Conservation (phyloP, 2,329 filamentous ascomycete genomes). For the Neonectria coccinea region DNA sequence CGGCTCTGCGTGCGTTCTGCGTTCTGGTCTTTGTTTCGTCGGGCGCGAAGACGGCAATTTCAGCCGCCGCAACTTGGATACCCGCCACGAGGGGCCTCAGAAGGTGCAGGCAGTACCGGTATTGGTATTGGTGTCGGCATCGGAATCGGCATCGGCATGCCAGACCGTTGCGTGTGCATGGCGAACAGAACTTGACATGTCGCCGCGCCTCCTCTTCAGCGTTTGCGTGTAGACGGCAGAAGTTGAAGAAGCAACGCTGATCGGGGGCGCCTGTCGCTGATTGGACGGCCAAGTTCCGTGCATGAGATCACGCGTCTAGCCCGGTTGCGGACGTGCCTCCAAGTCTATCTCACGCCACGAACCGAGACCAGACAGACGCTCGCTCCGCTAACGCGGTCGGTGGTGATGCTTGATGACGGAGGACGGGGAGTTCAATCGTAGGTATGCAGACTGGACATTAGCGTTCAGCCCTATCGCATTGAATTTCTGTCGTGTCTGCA, state of each 20-base stretch:
- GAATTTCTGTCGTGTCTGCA: neutral
- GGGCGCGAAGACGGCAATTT: slow-evolving; percentile 24
- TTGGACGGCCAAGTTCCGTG: slow-evolving; percentile 43
- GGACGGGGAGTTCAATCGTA: slow-evolving; percentile 4
- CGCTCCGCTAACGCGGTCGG: neutral
- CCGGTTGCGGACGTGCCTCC: slow-evolving; percentile 33
- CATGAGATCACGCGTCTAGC: slow-evolving; percentile 35
- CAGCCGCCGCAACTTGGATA: slow-evolving; percentile 29
- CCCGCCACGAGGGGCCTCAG: slow-evolving; percentile 32
- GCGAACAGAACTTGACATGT: slow-evolving; percentile 41
- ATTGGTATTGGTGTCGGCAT: slow-evolving; percentile 29
- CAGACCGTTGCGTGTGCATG: slow-evolving; percentile 45
- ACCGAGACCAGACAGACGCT: slow-evolving; percentile 20
- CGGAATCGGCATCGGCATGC: slow-evolving; percentile 39
- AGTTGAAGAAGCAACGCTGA: slow-evolving; percentile 31
- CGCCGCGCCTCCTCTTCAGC: slow-evolving; percentile 34
- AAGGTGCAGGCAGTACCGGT: slow-evolving; percentile 31
- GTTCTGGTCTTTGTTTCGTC: slow-evolving; percentile 3
- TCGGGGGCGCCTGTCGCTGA: slow-evolving; percentile 32
- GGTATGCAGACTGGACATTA: neutral
- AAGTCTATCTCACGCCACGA: slow-evolving; percentile 31
- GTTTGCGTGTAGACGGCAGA: slow-evolving; percentile 26
- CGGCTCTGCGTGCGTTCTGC: neutral
- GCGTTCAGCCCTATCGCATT: slow-evolving; percentile 2
- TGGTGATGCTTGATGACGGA: neutral